Base-by-base conservation (phyloP, 768 basidiomycete genomes). In the Russula sp. region DNA sequence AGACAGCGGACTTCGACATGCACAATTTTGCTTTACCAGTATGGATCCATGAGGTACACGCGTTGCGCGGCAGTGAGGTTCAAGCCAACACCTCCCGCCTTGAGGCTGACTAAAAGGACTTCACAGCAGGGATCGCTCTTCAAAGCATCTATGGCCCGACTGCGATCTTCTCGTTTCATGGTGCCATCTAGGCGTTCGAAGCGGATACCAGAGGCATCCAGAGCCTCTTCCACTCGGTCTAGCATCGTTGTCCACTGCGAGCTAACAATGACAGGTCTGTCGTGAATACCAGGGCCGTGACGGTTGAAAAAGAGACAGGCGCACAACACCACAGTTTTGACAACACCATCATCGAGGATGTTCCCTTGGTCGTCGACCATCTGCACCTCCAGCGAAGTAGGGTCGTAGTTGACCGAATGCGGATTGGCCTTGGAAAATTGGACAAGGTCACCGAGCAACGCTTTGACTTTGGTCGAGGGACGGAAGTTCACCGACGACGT, bases 191-290 rank as follows among this genome's bases (percentile, higher is more conserved):
- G 76, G 55, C 97, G 87, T 68, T 94, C 90, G 72, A 92, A 97
- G 31, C 82, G 84, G 71, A 99, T 99, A 32, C 84, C 81, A 10
- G 87, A 84, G 37, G 83, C 78, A 68, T 92, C 88, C 35, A 98
- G 75, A 35, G 94, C 94, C 67, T 95, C 94, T 74, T 95, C 93
- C 57, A 98, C 82, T 72, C 91, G 91, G 75, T 94, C 91, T 42
- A 95, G 84, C 93, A 95, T 95, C 40, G 83, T 81, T 4, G 93
- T 96, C 93, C 94, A 96, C 72, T 95, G 93, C 6, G 92, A 94
- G 74, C 92, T 94, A 71, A 37, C 31, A 50, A 40, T 34, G 20
- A 14, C 3, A 14, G 18, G n/a, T 16, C 48, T 44, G 59, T 13
- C 44, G 60, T 56, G 9, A 54, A 54, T 40, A 42, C 18, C n/a